phyloP scores from a whole-genome alignment of 2,329 filamentous ascomycete genomes.

The Cladosporium velox region DNA sequence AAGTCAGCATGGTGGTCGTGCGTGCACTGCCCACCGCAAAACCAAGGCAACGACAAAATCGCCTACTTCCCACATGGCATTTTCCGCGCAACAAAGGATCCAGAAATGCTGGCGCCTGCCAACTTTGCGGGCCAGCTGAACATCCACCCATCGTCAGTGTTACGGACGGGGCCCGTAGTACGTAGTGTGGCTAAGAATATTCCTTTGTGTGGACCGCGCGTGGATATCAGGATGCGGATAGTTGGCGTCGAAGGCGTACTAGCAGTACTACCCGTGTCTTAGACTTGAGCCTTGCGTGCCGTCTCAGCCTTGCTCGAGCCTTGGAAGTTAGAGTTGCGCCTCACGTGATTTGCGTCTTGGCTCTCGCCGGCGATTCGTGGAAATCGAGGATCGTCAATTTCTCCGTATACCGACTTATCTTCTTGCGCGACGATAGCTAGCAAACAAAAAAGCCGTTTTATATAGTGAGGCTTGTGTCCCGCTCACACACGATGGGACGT shows the following conservation, averaged over 20 bases:
- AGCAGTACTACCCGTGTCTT: not conserved
- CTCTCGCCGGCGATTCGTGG: not conserved
- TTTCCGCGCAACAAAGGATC: too few relatives aligned
- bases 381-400: not conserved
- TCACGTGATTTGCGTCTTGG: not conserved
- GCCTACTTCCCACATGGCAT: not conserved
- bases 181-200: not conserved
- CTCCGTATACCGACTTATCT: not conserved
- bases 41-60: not conserved
- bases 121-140: not conserved
- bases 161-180: not conserved
- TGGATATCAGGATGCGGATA: not conserved
- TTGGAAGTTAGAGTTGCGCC: not conserved
- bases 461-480: not conserved
- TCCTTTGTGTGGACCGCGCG: not conserved
- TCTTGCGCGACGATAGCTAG: not conserved
- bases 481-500: not conserved
- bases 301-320: not conserved
- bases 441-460: not conserved
- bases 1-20: not conserved
- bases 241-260: not conserved
- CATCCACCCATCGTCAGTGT: not conserved
- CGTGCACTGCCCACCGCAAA: not conserved
- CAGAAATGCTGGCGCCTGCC: slow-evolving; percentile 1
- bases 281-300: not conserved